phyloP scores from a whole-genome alignment of 768 basidiomycete species.

The Kwoniella sp. region DNA sequence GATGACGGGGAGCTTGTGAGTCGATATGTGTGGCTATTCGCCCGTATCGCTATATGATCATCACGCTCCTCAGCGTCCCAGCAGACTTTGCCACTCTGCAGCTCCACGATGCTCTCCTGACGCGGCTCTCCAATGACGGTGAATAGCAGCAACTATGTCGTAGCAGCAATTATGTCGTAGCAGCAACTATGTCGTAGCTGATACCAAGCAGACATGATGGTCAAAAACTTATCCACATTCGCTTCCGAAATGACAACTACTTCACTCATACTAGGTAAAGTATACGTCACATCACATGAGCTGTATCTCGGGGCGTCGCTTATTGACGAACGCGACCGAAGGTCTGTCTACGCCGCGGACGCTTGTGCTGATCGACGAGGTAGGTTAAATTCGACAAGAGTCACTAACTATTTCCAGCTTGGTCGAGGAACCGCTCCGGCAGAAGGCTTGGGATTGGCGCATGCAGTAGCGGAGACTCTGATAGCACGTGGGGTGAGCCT shows the following conservation, averaged over 20 bases:
- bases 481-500: slow-evolving; percentile 64
- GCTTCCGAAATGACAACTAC: slow-evolving; percentile 89
- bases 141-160: slow-evolving; percentile 1
- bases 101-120: slow-evolving; percentile 79
- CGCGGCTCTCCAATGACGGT: slow-evolving; percentile 80
- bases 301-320: too few relatives aligned
- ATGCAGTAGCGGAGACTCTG: slow-evolving; percentile 52
- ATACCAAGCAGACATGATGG: slow-evolving; percentile 65
- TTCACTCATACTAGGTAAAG: slow-evolving; percentile 83
- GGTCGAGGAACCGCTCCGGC: slow-evolving; percentile 77
- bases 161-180: too few relatives aligned
- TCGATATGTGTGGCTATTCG: too few relatives aligned
- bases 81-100: slow-evolving; percentile 89
- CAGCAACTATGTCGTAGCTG: not conserved
- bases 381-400: slow-evolving; percentile 10
- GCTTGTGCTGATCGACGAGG: slow-evolving; percentile 82
- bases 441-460: slow-evolving; percentile 59
- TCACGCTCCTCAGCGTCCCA: slow-evolving; percentile 58
- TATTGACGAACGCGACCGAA: not conserved
- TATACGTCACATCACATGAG: too few relatives aligned
- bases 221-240: slow-evolving; percentile 87
- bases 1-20: slow-evolving; percentile 74
- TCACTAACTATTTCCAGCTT: slow-evolving; percentile 50
- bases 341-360: slow-evolving; percentile 63
- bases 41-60: slow-evolving; percentile 10